Conservation (phyloP, 179 eudicot species). For the Gypsophila paniculata region DNA sequence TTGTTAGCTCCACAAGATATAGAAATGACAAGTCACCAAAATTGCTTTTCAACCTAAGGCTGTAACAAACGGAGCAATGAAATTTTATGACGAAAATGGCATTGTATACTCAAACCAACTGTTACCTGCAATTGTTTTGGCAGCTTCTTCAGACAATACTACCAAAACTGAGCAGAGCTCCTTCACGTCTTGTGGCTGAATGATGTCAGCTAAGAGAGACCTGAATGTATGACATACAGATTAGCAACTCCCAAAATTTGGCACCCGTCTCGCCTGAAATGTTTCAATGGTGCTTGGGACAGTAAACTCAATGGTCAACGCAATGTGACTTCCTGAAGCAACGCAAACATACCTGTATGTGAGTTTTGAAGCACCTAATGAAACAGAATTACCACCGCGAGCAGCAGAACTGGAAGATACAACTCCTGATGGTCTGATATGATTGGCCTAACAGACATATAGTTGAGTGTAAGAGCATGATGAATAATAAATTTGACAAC, state of each 20-base stretch:
- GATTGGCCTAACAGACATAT: constrained; percentile 47
- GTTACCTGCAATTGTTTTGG: constrained; percentile 68
- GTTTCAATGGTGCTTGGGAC: background rate
- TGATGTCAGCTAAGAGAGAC: constrained; percentile 89
- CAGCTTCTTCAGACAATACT: constrained; percentile 72
- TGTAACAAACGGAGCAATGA: background rate
- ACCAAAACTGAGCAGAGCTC: constrained; percentile 88
- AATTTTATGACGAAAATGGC: constrained; percentile 8
- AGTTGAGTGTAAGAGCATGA: background rate
- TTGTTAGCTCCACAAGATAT: background rate
- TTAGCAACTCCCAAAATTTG: constrained; percentile 9
- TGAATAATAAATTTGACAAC: background rate
- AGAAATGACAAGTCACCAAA: background rate
- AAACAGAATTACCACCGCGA: constrained; percentile 39
- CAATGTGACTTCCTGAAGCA: constrained; percentile 4
- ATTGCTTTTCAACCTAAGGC: background rate
- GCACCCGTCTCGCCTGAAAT: background rate
- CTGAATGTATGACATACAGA: constrained; percentile 32
- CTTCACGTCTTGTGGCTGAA: constrained; percentile 82
- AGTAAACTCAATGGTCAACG: background rate
- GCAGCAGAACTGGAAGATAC: constrained; percentile 43
- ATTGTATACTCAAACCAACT: background rate
- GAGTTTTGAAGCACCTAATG: constrained; percentile 55
- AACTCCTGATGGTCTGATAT: constrained; percentile 52
- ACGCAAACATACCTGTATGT: constrained; percentile 60